These are phyloP conservation scores for Asterochloris sp. DNA, from an alignment of 139 green algal genomes.

Conservation along the genomic window DNA sequence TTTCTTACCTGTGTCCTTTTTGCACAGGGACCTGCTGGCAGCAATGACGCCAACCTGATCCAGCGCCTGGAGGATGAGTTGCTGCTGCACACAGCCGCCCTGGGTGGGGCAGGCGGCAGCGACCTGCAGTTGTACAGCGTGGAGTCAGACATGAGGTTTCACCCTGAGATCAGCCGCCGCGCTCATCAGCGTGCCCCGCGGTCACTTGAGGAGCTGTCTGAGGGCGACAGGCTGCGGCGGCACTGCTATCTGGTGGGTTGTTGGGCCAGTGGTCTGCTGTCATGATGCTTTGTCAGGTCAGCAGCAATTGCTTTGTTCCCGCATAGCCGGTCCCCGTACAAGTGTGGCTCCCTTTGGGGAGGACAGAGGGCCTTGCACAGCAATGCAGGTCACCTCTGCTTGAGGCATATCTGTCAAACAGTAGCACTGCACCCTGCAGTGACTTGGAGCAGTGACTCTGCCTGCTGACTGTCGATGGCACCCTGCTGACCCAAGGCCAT, in stretches of 20 bases:
- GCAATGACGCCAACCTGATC: not conserved
- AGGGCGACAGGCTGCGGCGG: slow-evolving; percentile 14
- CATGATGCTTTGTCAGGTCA: not conserved
- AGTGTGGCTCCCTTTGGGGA: not conserved
- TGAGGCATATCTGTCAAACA: not conserved
- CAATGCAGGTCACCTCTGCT: not conserved
- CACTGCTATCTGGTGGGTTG: slow-evolving; percentile 13
- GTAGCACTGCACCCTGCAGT: too few relatives aligned
- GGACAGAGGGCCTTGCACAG: not conserved
- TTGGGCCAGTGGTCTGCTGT: not conserved
- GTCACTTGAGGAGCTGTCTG: slow-evolving; percentile 22
- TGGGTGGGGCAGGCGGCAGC: not conserved
- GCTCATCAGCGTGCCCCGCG: slow-evolving; percentile 1
- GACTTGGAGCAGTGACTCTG: too few relatives aligned
- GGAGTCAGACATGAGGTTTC: slow-evolving; percentile 5
- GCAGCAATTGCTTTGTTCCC: not conserved
- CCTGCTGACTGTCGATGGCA: too few relatives aligned
- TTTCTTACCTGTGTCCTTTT: not conserved
- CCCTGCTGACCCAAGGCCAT: too few relatives aligned
- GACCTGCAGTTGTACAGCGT: not conserved
- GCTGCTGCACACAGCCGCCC: slow-evolving; percentile 7
- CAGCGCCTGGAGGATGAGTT: slow-evolving; percentile 18
- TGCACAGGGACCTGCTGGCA: not conserved
- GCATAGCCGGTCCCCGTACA: too few relatives aligned
- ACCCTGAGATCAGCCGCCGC: slow-evolving; percentile 15